These are phyloP conservation scores for Austropuccinia psidii DNA, from an alignment of 1,284 basidiomycete genomes.

Conservation along the genomic window DNA sequence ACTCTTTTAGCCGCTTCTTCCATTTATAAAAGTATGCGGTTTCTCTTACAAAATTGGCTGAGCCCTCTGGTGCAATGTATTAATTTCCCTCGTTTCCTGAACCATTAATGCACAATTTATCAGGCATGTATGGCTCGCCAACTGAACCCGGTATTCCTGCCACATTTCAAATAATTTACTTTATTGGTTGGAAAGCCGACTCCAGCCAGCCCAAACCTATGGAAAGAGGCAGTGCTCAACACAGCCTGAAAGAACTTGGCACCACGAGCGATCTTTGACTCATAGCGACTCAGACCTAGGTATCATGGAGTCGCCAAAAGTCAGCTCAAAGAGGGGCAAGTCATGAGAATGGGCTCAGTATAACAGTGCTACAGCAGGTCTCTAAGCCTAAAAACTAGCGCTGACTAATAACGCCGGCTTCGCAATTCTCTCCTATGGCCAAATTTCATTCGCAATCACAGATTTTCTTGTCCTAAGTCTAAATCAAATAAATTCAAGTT, in stretches of 20 bases:
- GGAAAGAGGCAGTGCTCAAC: slow-evolving; percentile 71
- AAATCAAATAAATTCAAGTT: too few species aligned
- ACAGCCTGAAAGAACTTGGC: slow-evolving; percentile 62
- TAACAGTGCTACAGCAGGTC: too few species aligned
- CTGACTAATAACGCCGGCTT: too few species aligned
- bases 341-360: too few species aligned
- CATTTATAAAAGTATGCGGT: slow-evolving; percentile 70
- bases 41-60: neutral
- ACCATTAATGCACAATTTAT: neutral
- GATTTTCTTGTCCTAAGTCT: too few species aligned
- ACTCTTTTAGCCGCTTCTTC: slow-evolving; percentile 82
- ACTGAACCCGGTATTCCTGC: slow-evolving; percentile 61
- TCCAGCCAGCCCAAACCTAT: slow-evolving; percentile 75
- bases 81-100: neutral
- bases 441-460: too few species aligned
- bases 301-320: too few species aligned
- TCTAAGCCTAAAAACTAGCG: too few species aligned
- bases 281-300: too few species aligned
- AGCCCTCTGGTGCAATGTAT: slow-evolving; percentile 19
- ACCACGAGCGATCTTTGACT: too few species aligned
- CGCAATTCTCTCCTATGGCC: too few species aligned
- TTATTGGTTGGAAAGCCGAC: slow-evolving; percentile 98
- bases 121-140: slow-evolving; percentile 69
- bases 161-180: slow-evolving; percentile 91
- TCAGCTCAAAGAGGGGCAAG: too few species aligned